phyloP scores from a whole-genome alignment of 2,329 filamentous ascomycete genomes.

The Coleophoma eucalyptorum region DNA sequence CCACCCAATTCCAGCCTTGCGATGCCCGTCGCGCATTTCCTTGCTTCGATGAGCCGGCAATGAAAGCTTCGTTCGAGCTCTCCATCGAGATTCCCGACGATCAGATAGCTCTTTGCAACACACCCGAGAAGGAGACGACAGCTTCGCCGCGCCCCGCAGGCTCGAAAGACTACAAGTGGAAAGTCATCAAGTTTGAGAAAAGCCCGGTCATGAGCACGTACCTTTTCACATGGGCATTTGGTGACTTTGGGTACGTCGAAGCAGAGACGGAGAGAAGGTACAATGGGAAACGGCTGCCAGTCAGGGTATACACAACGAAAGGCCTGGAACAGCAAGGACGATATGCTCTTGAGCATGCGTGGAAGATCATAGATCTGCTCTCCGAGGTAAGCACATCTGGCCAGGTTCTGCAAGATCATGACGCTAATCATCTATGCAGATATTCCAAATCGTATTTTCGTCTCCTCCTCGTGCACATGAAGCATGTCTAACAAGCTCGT shows the following conservation, averaged over 20 bases:
- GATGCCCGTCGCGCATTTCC: conserved; percentile 63
- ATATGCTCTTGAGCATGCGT: conserved; percentile 83
- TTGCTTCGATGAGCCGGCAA: conserved; percentile 72
- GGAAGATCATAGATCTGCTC: no score
- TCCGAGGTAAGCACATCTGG: no score
- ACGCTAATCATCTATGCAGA: no score
- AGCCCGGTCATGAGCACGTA: conserved; percentile 96
- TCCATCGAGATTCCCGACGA: conserved; percentile 67
- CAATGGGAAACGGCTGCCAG: conserved; percentile 73
- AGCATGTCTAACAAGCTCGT: conserved; percentile 95
- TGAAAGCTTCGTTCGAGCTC: conserved; percentile 68
- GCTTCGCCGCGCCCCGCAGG: no score
- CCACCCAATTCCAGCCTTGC: conserved; percentile 44
- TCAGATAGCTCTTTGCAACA: conserved; percentile 87
- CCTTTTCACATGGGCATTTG: conserved; percentile 88
- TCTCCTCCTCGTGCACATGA: conserved; percentile 70
- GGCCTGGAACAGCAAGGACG: conserved; percentile 85
- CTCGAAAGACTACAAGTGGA: conserved; percentile 30
- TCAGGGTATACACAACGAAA: conserved; percentile 89
- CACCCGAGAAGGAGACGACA: conserved; percentile 38
- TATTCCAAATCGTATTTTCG: no score
- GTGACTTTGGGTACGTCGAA: conserved; percentile 91
- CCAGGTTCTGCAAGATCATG: no score
- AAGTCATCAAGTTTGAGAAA: conserved; percentile 87
- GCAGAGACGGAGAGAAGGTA: conserved; percentile 53